These are phyloP conservation scores for Candida tallmaniae DNA, from an alignment of 805 yeast genomes.

Conservation along the genomic window DNA sequence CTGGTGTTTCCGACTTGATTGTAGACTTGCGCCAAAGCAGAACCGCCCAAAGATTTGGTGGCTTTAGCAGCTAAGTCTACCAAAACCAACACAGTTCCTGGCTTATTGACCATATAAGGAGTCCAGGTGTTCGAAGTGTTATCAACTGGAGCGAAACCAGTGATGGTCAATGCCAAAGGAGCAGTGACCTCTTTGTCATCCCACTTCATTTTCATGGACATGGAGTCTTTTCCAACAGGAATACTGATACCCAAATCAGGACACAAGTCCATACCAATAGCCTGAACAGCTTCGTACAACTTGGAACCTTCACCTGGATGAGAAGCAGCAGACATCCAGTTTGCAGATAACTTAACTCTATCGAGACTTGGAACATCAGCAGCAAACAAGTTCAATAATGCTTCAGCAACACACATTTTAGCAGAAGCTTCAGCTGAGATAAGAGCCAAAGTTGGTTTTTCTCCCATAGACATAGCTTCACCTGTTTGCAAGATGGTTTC, in stretches of 20 bases:
- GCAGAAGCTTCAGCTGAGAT: slow-evolving; percentile 89
- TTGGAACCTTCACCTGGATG: slow-evolving; percentile 95
- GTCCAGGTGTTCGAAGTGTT: slow-evolving; percentile 94
- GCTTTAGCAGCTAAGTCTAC: slow-evolving; percentile 69
- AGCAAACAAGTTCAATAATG: slow-evolving; percentile 81
- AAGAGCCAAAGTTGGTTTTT: slow-evolving; percentile 85
- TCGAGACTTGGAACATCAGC: slow-evolving; percentile 78
- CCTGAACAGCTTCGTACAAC: slow-evolving; percentile 94
- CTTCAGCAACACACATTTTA: slow-evolving; percentile 92
- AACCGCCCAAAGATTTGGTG: slow-evolving; percentile 72
- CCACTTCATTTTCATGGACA: slow-evolving; percentile 99
- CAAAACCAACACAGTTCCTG: slow-evolving; percentile 61
- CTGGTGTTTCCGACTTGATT: slow-evolving; percentile 76
- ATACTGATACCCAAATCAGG: slow-evolving; percentile 88
- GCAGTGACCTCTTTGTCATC: slow-evolving; percentile 86
- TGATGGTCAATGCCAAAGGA: slow-evolving; percentile 86
- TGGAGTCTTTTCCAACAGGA: slow-evolving; percentile 98
- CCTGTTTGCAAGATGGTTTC: slow-evolving; percentile 70
- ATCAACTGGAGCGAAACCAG: slow-evolving; percentile 86
- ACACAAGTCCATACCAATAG: slow-evolving; percentile 90
- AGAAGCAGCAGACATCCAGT: slow-evolving; percentile 98
- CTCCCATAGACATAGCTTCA: slow-evolving; percentile 98
- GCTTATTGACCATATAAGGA: slow-evolving; percentile 61
- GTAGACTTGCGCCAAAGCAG: slow-evolving; percentile 92
- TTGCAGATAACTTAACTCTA: slow-evolving; percentile 84